Evolutionary conservation across 2,329 filamentous ascomycete species (phyloP), one percentile per base, ranked within the genome.

Genomic region (Ophiosphaerella herpotricha): DNA sequence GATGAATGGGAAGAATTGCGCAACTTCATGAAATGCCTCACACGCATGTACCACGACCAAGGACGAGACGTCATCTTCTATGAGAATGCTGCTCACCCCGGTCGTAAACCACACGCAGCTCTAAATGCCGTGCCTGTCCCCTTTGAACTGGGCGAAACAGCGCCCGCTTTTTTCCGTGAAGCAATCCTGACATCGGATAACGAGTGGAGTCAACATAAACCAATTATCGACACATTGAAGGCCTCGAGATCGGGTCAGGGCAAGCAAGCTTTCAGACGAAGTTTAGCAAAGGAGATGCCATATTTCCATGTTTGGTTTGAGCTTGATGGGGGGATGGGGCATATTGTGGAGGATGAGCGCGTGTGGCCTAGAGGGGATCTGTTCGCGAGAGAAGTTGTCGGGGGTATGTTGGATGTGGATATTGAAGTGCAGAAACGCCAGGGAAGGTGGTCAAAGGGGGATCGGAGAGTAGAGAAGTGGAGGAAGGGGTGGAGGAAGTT

Each of bases 1-100:
- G 94, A 99, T 68, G 94, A 99, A 72, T 99, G 95, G 95, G 94
- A 99, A 70, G 94, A 99, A 74, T 87, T 99, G 5, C 89, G 94
- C 57, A 99, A 99, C 73, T 99, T 99, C 70, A 97, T 97, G 93
- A 99, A 99, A 77, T 89, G 85, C 50, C 81, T 99, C 16, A 97
- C 89, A 4, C 86, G 93, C 38, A 88, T 97, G 84, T 99, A 97
- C 74, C 91, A 96, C 75, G 89, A 92, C 37, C 91, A 95, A 72
- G 91, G 92, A 9, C 88, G 90, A 43, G 90, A 94, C 63, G 92
- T 97, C 8, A 79, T 99, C 55, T 99, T 99, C 76, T 99, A 99
- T 78, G 94, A 99, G 70, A 97, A 99, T 70, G 94, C 94, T 2
- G 92, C 91, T 0, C 80, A 85, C 12, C 91, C 91, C 1, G 83